phyloP scores from a whole-genome alignment of 768 basidiomycete species.

The Xerocomellus chrysenteron region DNA sequence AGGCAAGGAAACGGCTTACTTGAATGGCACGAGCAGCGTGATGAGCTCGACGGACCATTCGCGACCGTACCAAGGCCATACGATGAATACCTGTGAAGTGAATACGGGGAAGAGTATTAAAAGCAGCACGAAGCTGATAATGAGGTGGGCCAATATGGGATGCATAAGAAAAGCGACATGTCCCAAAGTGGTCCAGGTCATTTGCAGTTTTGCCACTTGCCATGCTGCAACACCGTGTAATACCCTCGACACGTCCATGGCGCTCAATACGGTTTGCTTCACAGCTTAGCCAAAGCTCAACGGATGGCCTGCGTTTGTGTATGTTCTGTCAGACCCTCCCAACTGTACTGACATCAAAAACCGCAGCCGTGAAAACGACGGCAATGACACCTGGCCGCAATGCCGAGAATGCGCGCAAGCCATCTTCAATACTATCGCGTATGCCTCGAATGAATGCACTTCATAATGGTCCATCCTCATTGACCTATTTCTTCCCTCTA shows the following conservation, averaged over 20 bases:
- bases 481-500: conserved; percentile 1
- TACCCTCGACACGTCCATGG: conserved; percentile 2
- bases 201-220: not conserved
- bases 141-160: conserved; percentile 54
- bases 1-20: conserved; percentile 50
- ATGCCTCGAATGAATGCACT: conserved; percentile 7
- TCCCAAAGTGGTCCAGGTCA: conserved; percentile 2
- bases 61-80: conserved; percentile 91
- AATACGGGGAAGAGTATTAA: conserved; percentile 88
- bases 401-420: not conserved
- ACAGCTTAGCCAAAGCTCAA: not conserved
- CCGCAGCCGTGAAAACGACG: conserved; percentile 1
- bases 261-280: conserved; percentile 10
- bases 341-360: conserved; percentile 2
- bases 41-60: conserved; percentile 73
- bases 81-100: conserved; percentile 84
- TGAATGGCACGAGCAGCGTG: conserved; percentile 82
- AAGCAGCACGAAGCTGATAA: conserved; percentile 66
- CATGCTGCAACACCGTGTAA: conserved; percentile 20
- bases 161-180: conserved; percentile 34
- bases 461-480: not conserved
- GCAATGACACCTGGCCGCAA: not conserved
- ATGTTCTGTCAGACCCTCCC: not conserved
- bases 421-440: conserved; percentile 21
- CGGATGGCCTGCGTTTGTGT: not conserved